Percentiles rank a stretch among this genome's conserved stretches.
phyloP scores from a whole-genome alignment of 306 rosid species.

The Dryas alaskensis region DNA sequence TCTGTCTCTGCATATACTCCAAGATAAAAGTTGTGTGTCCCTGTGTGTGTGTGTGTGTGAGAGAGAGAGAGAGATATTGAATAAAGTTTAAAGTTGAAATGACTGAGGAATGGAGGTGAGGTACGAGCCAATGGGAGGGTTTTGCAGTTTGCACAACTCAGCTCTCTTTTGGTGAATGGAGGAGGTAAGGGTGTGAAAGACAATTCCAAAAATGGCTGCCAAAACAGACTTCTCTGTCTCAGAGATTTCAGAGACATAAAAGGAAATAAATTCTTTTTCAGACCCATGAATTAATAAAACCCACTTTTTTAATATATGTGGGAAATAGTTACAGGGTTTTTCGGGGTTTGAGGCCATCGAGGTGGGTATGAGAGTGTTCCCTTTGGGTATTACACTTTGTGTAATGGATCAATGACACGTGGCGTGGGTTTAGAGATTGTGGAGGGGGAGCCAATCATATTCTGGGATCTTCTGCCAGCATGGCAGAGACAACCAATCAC shows the following conservation, averaged over 20 bases:
- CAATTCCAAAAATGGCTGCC: conserved; percentile 10
- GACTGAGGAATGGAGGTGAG: conserved; percentile 16
- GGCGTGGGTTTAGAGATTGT: neutral
- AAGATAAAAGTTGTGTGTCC: neutral
- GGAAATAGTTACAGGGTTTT: neutral
- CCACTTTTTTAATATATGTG: neutral
- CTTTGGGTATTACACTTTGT: conserved; percentile 18
- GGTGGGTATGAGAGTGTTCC: conserved; percentile 4
- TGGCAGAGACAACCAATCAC: conserved; percentile 37
- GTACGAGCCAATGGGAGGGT: conserved; percentile 42
- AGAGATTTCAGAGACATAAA: conserved; percentile 23
- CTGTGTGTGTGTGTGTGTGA: neutral
- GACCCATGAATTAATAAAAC: neutral
- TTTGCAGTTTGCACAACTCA: conserved; percentile 3
- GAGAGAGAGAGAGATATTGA: neutral
- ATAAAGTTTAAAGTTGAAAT: conserved; percentile 9
- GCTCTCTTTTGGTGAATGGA: conserved; percentile 20
- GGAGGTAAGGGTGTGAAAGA: conserved; percentile 12
- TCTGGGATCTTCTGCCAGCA: conserved; percentile 31
- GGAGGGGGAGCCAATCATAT: conserved; percentile 29
- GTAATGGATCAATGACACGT: conserved; percentile 21
- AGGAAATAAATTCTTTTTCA: conserved; percentile 18
- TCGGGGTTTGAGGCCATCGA: conserved; percentile 6
- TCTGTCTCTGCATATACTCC: neutral
- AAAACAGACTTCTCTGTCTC: conserved; percentile 25